Conservation (phyloP, 2,329 filamentous ascomycete species). For the Geosmithia putterillii region DNA sequence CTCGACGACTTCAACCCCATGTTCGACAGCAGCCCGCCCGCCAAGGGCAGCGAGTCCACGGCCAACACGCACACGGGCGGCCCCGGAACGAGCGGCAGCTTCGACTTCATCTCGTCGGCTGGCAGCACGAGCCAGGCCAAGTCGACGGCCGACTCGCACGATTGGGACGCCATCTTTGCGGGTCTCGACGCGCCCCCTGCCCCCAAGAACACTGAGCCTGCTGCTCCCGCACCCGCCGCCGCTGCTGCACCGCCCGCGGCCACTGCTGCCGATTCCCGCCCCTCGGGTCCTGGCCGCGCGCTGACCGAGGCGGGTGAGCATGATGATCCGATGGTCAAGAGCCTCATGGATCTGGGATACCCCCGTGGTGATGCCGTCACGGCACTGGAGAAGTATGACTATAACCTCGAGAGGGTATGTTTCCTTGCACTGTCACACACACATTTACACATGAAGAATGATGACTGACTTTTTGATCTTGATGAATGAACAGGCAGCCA, state of each 20-base stretch:
- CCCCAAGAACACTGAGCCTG: slow-evolving; percentile 4
- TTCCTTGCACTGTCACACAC: background rate
- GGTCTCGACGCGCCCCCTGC: slow-evolving; percentile 48
- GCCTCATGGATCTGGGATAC: slow-evolving; percentile 84
- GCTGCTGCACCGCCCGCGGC: slow-evolving; percentile 7
- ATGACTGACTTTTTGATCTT: slow-evolving; percentile 6
- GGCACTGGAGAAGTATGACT: slow-evolving; percentile 89
- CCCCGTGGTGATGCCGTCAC: slow-evolving; percentile 57
- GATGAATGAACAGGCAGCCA: slow-evolving; percentile 45
- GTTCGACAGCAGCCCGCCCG: slow-evolving; percentile 55
- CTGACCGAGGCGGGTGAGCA: slow-evolving; percentile 65
- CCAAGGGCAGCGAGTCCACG: slow-evolving; percentile 37
- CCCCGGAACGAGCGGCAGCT: slow-evolving; percentile 38
- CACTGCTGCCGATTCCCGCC: slow-evolving; percentile 8
- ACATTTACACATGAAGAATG: background rate
- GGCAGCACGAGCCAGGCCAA: slow-evolving; percentile 24
- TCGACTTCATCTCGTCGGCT: slow-evolving; percentile 41
- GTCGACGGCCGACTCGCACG: slow-evolving; percentile 43
- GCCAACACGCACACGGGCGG: too few species aligned
- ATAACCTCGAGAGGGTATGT: slow-evolving; percentile 86
- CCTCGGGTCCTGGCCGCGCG: slow-evolving; percentile 42
- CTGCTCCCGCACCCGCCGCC: slow-evolving; percentile 5
- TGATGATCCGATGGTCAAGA: slow-evolving; percentile 85
- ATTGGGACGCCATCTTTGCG: slow-evolving; percentile 94
- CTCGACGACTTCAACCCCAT: slow-evolving; percentile 71